These are phyloP conservation scores for Claviceps pazoutovae DNA, from an alignment of 2,329 filamentous ascomycete genomes.

Conservation along the genomic window DNA sequence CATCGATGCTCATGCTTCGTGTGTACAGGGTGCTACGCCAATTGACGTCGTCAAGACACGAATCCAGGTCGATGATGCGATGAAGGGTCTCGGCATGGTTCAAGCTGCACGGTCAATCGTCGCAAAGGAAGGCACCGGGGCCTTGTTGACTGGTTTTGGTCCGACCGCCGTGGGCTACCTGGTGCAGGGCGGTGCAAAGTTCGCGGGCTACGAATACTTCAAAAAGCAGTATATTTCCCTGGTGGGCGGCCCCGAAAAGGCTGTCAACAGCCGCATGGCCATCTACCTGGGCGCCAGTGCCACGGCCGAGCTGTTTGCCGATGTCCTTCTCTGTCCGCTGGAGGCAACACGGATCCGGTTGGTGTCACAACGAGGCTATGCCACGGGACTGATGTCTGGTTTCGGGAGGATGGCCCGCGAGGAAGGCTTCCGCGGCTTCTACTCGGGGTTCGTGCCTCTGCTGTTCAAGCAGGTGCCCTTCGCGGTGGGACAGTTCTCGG, in stretches of 20 bases:
- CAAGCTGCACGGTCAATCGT: conserved; percentile 68
- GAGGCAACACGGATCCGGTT: conserved; percentile 71
- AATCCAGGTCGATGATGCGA: conserved; percentile 75
- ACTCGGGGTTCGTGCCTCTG: conserved; percentile 79
- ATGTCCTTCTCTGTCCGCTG: conserved; percentile 77
- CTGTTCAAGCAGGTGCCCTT: conserved; percentile 86
- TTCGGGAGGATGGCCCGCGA: conserved; percentile 62
- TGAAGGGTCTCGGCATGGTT: conserved; percentile 76
- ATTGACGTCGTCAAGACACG: conserved; percentile 73
- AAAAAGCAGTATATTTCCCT: conserved; percentile 72
- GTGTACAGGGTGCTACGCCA: conserved; percentile 34
- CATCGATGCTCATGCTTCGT: conserved; percentile 1
- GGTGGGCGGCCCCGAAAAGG: conserved; percentile 38
- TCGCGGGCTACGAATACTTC: conserved; percentile 88
- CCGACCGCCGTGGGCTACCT: conserved; percentile 80
- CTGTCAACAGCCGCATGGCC: conserved; percentile 31
- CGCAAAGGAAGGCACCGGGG: conserved; percentile 62
- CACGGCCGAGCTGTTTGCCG: conserved; percentile 56
- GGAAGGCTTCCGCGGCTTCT: conserved; percentile 71
- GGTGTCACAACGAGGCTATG: conserved; percentile 69
- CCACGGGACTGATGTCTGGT: conserved; percentile 54
- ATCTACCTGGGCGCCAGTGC: conserved; percentile 63
- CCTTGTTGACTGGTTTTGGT: conserved; percentile 70
- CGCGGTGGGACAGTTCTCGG: conserved; percentile 88
- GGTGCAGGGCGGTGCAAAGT: conserved; percentile 81